A percentile compares a stretch with the other conserved stretches of the same genome.
These are phyloP conservation scores for Arthrobotrys iridis DNA, from an alignment of 2,329 filamentous ascomycete genomes.

Conservation along the genomic window DNA sequence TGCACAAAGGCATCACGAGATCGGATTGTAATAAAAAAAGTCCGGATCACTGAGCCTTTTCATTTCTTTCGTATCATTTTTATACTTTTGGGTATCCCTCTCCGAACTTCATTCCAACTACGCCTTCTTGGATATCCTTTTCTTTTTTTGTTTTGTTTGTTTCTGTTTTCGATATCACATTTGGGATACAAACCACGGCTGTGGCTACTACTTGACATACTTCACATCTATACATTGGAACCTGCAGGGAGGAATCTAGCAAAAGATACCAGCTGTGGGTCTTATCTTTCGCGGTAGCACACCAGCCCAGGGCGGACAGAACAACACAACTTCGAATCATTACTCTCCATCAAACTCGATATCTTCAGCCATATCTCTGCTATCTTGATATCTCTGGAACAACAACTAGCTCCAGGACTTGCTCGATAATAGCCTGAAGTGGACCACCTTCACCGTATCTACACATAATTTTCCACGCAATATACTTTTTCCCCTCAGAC, in stretches of 20 bases:
- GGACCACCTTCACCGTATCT: conserved; percentile 23
- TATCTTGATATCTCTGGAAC: conserved; percentile 10
- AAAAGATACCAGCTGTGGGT: conserved; percentile 28
- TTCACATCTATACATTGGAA: conserved; percentile 3
- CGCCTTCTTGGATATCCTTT: not conserved
- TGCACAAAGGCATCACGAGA: conserved; percentile 51
- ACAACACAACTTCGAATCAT: conserved; percentile 14
- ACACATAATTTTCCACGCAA: conserved; percentile 12
- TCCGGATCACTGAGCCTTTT: conserved; percentile 15
- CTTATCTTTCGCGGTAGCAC: conserved; percentile 47
- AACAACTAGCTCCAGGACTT: conserved; percentile 19
- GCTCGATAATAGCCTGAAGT: conserved; percentile 30
- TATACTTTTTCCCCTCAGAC: conserved; percentile 22
- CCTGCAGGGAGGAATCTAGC: conserved; percentile 16
- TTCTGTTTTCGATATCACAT: not conserved
- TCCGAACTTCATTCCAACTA: not conserved
- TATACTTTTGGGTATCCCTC: not conserved
- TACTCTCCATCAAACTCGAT: conserved; percentile 30
- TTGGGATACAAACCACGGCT: not conserved
- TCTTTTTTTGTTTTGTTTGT: not conserved
- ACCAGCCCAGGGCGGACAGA: conserved; percentile 36
- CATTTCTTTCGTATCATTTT: not conserved
- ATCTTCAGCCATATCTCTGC: conserved; percentile 8
- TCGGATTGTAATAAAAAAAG: conserved; percentile 4
- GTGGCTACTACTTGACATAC: not conserved